These are phyloP conservation scores for Exserohilum rostratum DNA, from an alignment of 2,329 filamentous ascomycete genomes.

Conservation along the genomic window DNA sequence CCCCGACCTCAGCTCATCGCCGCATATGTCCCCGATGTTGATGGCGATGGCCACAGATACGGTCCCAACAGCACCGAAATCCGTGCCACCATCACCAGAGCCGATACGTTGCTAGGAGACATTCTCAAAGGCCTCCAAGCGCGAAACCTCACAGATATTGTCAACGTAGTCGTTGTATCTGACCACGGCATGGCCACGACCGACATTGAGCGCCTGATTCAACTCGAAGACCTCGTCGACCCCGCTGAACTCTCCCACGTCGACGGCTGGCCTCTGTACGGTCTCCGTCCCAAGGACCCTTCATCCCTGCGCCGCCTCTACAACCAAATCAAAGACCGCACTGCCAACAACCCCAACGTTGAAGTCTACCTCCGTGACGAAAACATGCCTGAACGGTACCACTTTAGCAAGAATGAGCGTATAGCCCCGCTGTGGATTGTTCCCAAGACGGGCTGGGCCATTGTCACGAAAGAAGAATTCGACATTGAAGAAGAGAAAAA, in stretches of 20 bases:
- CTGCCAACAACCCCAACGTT: slow-evolving; percentile 69
- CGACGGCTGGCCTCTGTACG: slow-evolving; percentile 94
- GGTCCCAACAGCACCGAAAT: slow-evolving; percentile 97
- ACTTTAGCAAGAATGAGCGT: slow-evolving; percentile 84
- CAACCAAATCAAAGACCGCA: slow-evolving; percentile 59
- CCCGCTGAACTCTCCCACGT: slow-evolving; percentile 76
- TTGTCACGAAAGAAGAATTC: slow-evolving; percentile 81
- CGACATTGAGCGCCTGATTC: slow-evolving; percentile 76
- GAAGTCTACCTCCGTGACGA: slow-evolving; percentile 86
- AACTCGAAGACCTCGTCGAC: slow-evolving; percentile 89
- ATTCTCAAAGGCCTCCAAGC: slow-evolving; percentile 77
- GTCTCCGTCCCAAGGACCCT: slow-evolving; percentile 77
- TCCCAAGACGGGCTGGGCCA: slow-evolving; percentile 89
- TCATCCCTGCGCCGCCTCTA: slow-evolving; percentile 72
- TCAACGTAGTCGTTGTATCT: slow-evolving; percentile 95
- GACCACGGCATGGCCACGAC: slow-evolving; percentile 99
- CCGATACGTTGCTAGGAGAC: slow-evolving; percentile 79
- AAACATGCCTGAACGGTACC: slow-evolving; percentile 90
- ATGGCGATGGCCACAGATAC: slow-evolving; percentile 82
- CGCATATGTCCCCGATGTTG: slow-evolving; percentile 92
- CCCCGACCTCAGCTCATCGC: slow-evolving; percentile 88
- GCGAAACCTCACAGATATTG: slow-evolving; percentile 84
- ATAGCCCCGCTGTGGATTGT: slow-evolving; percentile 96
- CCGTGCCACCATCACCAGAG: slow-evolving; percentile 73
- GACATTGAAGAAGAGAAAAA: slow-evolving; percentile 71